Base-by-base conservation (phyloP, 176 grass and related monocot genomes). In the Thalia dealbata region DNA sequence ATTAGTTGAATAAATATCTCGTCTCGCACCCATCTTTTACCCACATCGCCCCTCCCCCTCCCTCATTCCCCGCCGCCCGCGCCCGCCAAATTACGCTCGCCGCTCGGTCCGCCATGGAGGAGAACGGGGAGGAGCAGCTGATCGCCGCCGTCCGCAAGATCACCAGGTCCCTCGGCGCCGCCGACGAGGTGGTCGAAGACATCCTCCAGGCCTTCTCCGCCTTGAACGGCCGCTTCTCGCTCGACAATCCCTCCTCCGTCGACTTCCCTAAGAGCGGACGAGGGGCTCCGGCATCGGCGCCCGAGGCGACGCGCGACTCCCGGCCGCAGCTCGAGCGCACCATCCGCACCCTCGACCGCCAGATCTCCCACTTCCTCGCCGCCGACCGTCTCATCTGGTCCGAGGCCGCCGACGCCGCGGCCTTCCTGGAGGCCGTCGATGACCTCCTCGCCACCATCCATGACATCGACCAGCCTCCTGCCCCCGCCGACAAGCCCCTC, bases 91-190 rank as follows among this genome's bases (percentile, higher is more conserved):
- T 2, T 38, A 1, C 32, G 32, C 32, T 38, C 32, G 45, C 45
- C 6, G 45, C 45, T 1, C 6, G 45, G 6, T 44, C 10, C 11
- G 45, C 11, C 56, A 99, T 99, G 95, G 95, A 90, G 62, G 95
- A 93, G 79, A 89, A 93, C 79, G 95, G 95, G 25, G 95, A 99
- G 78, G 87, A 93, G 81, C 90, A 93, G 83, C 79, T 99, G 73
- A 84, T 99, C 27, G 87, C 90, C 54, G 87, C 90, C 67, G 95
- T 93, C 65, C 95, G 86, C 69, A 90, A 99, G 71, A 92, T 93
- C 78, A 88, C 86, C 32, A 88, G 88, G 68, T 84, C 90, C 13
- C 87, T 99, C 27, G 90, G 95, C 10, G 81, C 83, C 13, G 91
- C 87, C 14, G 95, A 88, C 50, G 88, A 87, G 62, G 93, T 99